phyloP scores from a whole-genome alignment of 73 alveolate genomes.

The Blepharisma japonicum region DNA sequence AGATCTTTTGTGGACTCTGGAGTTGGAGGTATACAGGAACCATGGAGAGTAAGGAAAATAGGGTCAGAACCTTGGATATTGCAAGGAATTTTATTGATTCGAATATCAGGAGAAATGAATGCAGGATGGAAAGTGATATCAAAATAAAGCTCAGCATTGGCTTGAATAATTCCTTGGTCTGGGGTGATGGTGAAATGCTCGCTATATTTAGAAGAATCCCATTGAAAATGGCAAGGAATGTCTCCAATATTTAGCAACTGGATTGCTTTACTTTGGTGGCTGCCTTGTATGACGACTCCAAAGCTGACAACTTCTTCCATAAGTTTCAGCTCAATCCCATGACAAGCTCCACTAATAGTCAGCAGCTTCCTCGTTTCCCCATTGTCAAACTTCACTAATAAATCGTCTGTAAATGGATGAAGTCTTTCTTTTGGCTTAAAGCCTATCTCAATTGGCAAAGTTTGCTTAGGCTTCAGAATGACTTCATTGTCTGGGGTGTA shows the following conservation, averaged over 20 bases:
- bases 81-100: slow-evolving; percentile 88
- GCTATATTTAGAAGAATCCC: slow-evolving; percentile 90
- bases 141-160: slow-evolving; percentile 92
- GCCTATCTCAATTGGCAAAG: slow-evolving; percentile 85
- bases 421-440: slow-evolving; percentile 94
- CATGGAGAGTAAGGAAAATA: slow-evolving; percentile 81
- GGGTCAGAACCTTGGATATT: slow-evolving; percentile 93
- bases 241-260: slow-evolving; percentile 95
- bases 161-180: slow-evolving; percentile 87
- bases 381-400: slow-evolving; percentile 84
- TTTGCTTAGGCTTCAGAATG: slow-evolving; percentile 87
- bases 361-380: slow-evolving; percentile 90
- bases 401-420: slow-evolving; percentile 89
- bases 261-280: slow-evolving; percentile 81
- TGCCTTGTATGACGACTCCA: slow-evolving; percentile 94
- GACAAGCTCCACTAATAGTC: slow-evolving; percentile 93
- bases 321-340: slow-evolving; percentile 97
- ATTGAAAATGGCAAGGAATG: slow-evolving; percentile 89
- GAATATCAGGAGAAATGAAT: slow-evolving; percentile 82
- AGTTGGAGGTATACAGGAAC: slow-evolving; percentile 87
- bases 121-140: slow-evolving; percentile 97
- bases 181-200: slow-evolving; percentile 95
- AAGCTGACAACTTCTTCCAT: slow-evolving; percentile 97
- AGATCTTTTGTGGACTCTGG: slow-evolving; percentile 83
- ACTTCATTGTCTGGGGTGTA: slow-evolving; percentile 72